Percentiles rank a stretch among this genome's conserved stretches.
These are phyloP conservation scores for Dactylonectria estremocensis DNA, from an alignment of 2,329 filamentous ascomycete species.

Conservation along the genomic window DNA sequence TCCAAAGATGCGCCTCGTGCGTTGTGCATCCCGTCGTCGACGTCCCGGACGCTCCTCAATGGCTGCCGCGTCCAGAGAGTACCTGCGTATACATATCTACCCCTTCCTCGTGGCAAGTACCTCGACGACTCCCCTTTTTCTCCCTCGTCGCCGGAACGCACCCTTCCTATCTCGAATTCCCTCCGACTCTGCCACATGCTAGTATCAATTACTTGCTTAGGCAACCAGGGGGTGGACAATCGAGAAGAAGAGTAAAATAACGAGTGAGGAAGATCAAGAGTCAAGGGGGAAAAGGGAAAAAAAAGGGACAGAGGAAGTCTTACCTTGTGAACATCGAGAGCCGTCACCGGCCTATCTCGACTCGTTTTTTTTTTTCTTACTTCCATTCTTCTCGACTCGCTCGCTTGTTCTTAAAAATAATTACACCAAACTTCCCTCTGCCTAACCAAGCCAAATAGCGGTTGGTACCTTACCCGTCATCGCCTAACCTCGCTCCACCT, in stretches of 20 bases:
- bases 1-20: conserved; percentile 23
- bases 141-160: conserved; percentile 8
- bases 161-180: conserved; percentile 23
- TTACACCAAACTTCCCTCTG: conserved; percentile 15
- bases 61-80: conserved; percentile 23
- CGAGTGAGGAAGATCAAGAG: background rate
- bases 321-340: conserved; percentile 17
- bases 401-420: background rate
- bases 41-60: conserved; percentile 17
- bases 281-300: conserved; percentile 3
- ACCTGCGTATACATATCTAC: conserved; percentile 32
- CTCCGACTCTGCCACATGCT: conserved; percentile 26
- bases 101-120: conserved; percentile 29
- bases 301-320: conserved; percentile 11
- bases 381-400: conserved; percentile 10
- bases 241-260: conserved; percentile 20
- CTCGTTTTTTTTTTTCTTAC: background rate
- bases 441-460: conserved; percentile 26
- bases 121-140: conserved; percentile 20
- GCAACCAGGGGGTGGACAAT: conserved; percentile 28
- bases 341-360: background rate
- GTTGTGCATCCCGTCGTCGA: conserved; percentile 20
- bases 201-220: conserved; percentile 18
- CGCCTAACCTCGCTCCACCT: conserved; percentile 31
- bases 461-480: conserved; percentile 32